These are phyloP conservation scores for Adiantum capillusveneris DNA, from an alignment of 75 land plant genomes.

Conservation along the genomic window DNA sequence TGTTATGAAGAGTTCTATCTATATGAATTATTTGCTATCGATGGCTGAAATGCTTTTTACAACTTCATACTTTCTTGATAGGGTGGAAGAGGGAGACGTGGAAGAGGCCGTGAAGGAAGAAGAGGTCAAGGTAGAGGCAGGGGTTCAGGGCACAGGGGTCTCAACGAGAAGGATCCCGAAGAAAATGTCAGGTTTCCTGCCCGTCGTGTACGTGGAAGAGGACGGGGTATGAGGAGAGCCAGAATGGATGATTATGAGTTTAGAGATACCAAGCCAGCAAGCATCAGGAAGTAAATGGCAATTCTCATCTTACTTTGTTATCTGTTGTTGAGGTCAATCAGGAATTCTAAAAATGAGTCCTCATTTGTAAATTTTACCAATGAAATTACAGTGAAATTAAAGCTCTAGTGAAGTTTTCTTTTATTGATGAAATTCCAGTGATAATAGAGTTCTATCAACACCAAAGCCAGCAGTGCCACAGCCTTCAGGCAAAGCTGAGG, in stretches of 20 bases:
- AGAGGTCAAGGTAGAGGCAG: background rate
- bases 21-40: too few species aligned
- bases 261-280: background rate
- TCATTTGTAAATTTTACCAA: background rate
- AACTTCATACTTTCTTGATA: background rate
- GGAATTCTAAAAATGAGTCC: background rate
- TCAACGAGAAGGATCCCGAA: background rate
- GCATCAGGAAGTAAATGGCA: background rate
- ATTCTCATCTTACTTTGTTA: background rate
- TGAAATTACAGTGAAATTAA: background rate
- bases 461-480: background rate
- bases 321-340: background rate
- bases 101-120: background rate
- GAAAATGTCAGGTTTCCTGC: background rate
- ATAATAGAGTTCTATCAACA: background rate
- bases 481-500: background rate
- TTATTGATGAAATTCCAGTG: too few species aligned
- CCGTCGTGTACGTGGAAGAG: slow-evolving; percentile 6
- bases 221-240: slow-evolving; percentile 5
- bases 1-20: too few species aligned
- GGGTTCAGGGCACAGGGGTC: background rate
- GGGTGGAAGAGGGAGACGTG: background rate
- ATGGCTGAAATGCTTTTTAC: too few species aligned
- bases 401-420: background rate
- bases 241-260: background rate